phyloP scores from a whole-genome alignment of 2,329 filamentous ascomycete genomes.

The Cladophialophora immunda region DNA sequence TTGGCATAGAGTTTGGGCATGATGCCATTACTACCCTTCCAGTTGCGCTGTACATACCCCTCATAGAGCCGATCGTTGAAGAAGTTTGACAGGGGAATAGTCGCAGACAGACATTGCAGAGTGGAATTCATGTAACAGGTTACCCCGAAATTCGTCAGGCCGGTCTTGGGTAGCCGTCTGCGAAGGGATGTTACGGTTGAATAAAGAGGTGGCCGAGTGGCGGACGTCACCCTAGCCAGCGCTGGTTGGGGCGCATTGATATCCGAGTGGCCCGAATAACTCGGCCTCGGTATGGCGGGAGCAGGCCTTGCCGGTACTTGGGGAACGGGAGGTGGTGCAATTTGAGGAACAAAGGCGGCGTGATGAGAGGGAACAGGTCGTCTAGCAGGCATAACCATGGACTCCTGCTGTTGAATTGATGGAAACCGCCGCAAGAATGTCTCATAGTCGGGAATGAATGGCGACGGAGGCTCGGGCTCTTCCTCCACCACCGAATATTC shows the following conservation, averaged over 20 bases:
- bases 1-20: slow-evolving; percentile 70
- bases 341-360: slow-evolving; percentile 43
- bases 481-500: slow-evolving; percentile 56
- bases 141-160: slow-evolving; percentile 80
- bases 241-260: slow-evolving; percentile 57
- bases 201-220: slow-evolving; percentile 55
- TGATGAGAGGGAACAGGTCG: slow-evolving; percentile 38
- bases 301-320: slow-evolving; percentile 70
- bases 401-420: slow-evolving; percentile 69
- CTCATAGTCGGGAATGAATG: slow-evolving; percentile 75
- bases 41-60: slow-evolving; percentile 68
- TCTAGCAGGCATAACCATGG: slow-evolving; percentile 59
- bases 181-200: slow-evolving; percentile 52
- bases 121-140: slow-evolving; percentile 95
- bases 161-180: slow-evolving; percentile 69
- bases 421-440: slow-evolving; percentile 87
- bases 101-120: slow-evolving; percentile 82
- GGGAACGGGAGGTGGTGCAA: slow-evolving; percentile 61
- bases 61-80: slow-evolving; percentile 69
- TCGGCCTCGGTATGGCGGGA: slow-evolving; percentile 72
- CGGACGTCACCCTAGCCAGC: slow-evolving; percentile 55
- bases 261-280: slow-evolving; percentile 82
- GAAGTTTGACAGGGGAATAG: slow-evolving; percentile 67
- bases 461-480: slow-evolving; percentile 57
- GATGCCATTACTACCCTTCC: slow-evolving; percentile 71